These are phyloP conservation scores for Apiotrichum gamsii DNA, from an alignment of 1,284 basidiomycete species.

Conservation along the genomic window DNA sequence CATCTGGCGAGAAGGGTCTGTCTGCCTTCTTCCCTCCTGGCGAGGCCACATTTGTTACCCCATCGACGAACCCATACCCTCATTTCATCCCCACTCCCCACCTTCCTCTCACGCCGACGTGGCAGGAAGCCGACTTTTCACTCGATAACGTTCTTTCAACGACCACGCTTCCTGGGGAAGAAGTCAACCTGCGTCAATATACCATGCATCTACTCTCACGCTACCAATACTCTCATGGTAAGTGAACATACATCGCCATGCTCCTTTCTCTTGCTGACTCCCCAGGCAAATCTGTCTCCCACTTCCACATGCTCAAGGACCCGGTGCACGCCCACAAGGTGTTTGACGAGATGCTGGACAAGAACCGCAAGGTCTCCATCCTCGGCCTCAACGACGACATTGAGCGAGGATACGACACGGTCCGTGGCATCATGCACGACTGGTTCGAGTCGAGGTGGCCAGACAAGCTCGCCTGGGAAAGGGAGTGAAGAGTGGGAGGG, in stretches of 20 bases:
- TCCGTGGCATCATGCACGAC: constrained; percentile 24
- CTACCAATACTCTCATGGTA: constrained; percentile 48
- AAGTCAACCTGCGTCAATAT: constrained; percentile 47
- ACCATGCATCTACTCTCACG: constrained; percentile 49
- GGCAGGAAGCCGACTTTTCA: constrained; percentile 49
- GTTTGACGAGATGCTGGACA: constrained; percentile 23
- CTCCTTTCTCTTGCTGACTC: background rate
- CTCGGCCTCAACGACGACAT: constrained; percentile 45
- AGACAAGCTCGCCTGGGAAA: constrained; percentile 37
- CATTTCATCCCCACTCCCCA: constrained; percentile 38
- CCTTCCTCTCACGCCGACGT: constrained; percentile 49
- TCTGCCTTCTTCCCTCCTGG: constrained; percentile 50
- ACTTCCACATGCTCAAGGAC: constrained; percentile 40
- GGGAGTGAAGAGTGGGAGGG: background rate
- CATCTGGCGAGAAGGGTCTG: constrained; percentile 50
- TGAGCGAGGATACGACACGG: constrained; percentile 28
- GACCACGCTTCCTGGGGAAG: constrained; percentile 29
- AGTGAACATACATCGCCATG: constrained; percentile 1
- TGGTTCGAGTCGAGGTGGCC: constrained; percentile 44
- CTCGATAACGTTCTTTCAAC: constrained; percentile 44
- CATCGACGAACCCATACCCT: constrained; percentile 4
- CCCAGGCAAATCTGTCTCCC: constrained; percentile 24
- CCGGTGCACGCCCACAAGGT: constrained; percentile 25
- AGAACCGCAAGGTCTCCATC: constrained; percentile 18
- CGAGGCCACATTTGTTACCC: constrained; percentile 20